phyloP scores from a whole-genome alignment of 2,329 filamentous ascomycete genomes.

The Fusarium begoniae region DNA sequence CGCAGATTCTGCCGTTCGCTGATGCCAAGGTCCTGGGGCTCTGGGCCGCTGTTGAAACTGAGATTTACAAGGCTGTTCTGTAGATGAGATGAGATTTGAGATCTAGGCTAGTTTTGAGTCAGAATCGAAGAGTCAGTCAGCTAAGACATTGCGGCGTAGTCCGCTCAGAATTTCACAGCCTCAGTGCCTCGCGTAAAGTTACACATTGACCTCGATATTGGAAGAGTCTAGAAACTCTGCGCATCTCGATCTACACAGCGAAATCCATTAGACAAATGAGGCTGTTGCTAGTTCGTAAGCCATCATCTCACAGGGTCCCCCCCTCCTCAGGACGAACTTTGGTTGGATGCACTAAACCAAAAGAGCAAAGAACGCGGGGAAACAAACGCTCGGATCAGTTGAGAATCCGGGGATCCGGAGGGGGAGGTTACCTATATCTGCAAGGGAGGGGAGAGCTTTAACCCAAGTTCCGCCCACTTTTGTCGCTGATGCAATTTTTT shows the following conservation, averaged over 20 bases:
- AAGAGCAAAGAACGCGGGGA: slow-evolving; percentile 19
- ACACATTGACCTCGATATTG: background rate
- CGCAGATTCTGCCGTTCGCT: slow-evolving; percentile 61
- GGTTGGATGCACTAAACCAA: background rate
- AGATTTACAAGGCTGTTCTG: slow-evolving; percentile 47
- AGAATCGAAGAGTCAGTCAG: background rate
- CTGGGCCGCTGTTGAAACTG: slow-evolving; percentile 52
- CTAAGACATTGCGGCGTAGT: background rate
- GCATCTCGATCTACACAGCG: background rate
- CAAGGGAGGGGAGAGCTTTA: background rate
- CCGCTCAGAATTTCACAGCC: background rate
- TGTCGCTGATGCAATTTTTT: background rate
- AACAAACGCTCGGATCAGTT: slow-evolving; percentile 10
- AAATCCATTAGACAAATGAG: background rate
- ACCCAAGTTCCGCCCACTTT: background rate
- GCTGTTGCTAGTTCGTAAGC: background rate
- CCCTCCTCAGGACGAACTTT: background rate
- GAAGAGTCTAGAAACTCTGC: background rate
- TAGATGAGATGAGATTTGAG: background rate
- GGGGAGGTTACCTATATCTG: background rate
- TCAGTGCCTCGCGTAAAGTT: background rate
- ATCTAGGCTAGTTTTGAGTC: background rate
- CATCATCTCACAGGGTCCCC: background rate
- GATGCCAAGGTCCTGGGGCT: slow-evolving; percentile 53
- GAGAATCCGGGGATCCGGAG: slow-evolving; percentile 23